Base-by-base conservation (phyloP, 164 flowering plant genomes). In the Kingdonia uniflora region DNA sequence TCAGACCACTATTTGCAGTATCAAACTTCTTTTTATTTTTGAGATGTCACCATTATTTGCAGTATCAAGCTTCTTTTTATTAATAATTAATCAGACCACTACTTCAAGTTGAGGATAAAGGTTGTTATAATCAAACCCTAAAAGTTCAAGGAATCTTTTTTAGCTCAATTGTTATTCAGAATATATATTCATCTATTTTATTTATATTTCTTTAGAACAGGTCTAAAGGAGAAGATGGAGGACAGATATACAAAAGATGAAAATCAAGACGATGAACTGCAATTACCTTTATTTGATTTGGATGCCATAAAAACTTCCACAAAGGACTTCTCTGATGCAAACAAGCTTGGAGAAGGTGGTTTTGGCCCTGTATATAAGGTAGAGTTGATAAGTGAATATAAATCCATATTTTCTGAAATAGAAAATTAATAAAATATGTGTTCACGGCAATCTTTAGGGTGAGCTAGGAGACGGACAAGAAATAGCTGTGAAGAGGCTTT, bases 271-370 rank as follows among this genome's bases (percentile, higher is more conserved):
- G 38, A 25, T 46, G 17, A 56, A 19, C 39, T 51, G 41, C 65
- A 63, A 2, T 16, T 66, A 22, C 60, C 64, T 2, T 60, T 66
- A 54, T 40, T 72, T 7, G 48, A 54, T 25, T 52, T 72, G 15
- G 43, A 17, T 3, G 59, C 50, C 6, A 46, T 72, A 39, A 39
- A 20, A 20, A 40, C 48, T 2, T 66, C 68, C 19, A 70, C 67
- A 22, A 37, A 64, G n/a, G 19, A 58, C 35, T 67, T 71, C 26
- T 67, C 69, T 2, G 61, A 56, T n/a, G 20, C 16, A 16, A 64
- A 68, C 25, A 67, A 64, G 62, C 60, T 71, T 24, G 75, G 75
- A 50, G 58, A 65, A 42, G 75, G 75, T 45, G 75, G 71, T 16
- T 67, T 64, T 24, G 75, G 75, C 0, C 6, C 51, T 14, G 71